Conservation (phyloP, 2,329 filamentous ascomycete genomes). For the Penicillium brevicompactum region DNA sequence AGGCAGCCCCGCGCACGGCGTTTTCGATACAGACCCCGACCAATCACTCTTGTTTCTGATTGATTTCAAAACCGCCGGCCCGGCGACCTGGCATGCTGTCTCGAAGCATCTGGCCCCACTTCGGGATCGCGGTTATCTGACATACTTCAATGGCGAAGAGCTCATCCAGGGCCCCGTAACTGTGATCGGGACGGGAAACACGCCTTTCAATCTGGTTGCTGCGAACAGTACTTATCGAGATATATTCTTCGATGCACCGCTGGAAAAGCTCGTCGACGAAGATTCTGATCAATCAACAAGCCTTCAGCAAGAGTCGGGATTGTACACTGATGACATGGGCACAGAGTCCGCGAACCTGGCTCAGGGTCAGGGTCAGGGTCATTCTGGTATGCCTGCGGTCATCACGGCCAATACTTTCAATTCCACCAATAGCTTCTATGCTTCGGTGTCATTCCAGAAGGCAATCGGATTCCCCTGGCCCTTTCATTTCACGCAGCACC, state of each 20-base stretch:
- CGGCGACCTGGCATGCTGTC: slow-evolving; percentile 41
- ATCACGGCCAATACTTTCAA: slow-evolving; percentile 48
- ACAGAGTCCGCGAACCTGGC: slow-evolving; percentile 29
- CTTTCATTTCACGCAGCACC: slow-evolving; percentile 48
- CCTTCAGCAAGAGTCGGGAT: neutral
- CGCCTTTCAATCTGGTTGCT: slow-evolving; percentile 51
- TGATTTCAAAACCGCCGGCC: slow-evolving; percentile 52
- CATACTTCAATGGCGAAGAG: slow-evolving; percentile 51
- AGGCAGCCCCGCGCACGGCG: slow-evolving; percentile 43
- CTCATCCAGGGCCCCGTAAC: slow-evolving; percentile 51
- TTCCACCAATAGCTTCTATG: slow-evolving; percentile 59
- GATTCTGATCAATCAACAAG: neutral
- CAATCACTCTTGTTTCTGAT: slow-evolving; percentile 56
- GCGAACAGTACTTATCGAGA: slow-evolving; percentile 53
- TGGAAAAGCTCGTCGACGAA: slow-evolving; percentile 41
- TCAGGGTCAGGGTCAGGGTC: slow-evolving; percentile 55
- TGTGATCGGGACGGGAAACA: slow-evolving; percentile 57
- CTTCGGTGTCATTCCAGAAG: slow-evolving; percentile 54
- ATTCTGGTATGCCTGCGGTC: slow-evolving; percentile 40
- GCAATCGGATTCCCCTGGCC: slow-evolving; percentile 54
- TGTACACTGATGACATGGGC: neutral
- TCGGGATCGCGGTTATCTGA: slow-evolving; percentile 53
- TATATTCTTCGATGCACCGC: slow-evolving; percentile 59
- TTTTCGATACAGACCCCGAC: slow-evolving; percentile 53
- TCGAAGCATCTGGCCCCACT: slow-evolving; percentile 49